Percentiles rank a stretch among this genome's conserved stretches.
These are phyloP conservation scores for Umbelopsis vinacea DNA, from an alignment of 192 early-diverging fungal species.

Conservation along the genomic window DNA sequence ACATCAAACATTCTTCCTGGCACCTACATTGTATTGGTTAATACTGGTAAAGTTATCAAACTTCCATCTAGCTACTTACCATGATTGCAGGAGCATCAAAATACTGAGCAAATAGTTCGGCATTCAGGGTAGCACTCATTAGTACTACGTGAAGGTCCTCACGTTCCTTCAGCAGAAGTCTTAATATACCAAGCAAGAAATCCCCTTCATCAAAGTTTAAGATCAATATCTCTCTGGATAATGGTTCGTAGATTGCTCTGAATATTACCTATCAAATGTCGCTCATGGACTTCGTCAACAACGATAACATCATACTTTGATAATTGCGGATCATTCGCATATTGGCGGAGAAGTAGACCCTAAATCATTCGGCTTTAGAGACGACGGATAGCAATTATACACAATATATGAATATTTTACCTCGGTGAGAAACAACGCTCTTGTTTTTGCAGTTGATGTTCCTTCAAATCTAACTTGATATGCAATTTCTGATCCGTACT, in stretches of 20 bases:
- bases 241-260: background rate
- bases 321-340: conserved; percentile 62
- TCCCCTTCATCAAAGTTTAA: conserved; percentile 66
- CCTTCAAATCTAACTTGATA: conserved; percentile 72
- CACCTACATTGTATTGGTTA: conserved; percentile 41
- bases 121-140: conserved; percentile 93
- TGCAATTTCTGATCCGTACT: conserved; percentile 68
- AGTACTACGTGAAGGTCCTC: conserved; percentile 77
- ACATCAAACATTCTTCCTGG: conserved; percentile 73
- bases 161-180: conserved; percentile 57
- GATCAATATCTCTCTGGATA: background rate
- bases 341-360: conserved; percentile 74
- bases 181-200: conserved; percentile 78
- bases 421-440: conserved; percentile 74
- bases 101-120: conserved; percentile 75
- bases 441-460: conserved; percentile 57
- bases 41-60: background rate
- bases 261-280: conserved; percentile 46
- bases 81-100: conserved; percentile 62
- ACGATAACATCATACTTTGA: conserved; percentile 75
- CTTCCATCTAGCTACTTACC: conserved; percentile 14
- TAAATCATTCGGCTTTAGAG: background rate
- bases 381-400: background rate
- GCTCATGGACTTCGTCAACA: conserved; percentile 91
- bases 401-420: conserved; percentile 24